Base-by-base conservation (phyloP, 2,329 filamentous ascomycete genomes). In the Salinomyces thailandicus region DNA sequence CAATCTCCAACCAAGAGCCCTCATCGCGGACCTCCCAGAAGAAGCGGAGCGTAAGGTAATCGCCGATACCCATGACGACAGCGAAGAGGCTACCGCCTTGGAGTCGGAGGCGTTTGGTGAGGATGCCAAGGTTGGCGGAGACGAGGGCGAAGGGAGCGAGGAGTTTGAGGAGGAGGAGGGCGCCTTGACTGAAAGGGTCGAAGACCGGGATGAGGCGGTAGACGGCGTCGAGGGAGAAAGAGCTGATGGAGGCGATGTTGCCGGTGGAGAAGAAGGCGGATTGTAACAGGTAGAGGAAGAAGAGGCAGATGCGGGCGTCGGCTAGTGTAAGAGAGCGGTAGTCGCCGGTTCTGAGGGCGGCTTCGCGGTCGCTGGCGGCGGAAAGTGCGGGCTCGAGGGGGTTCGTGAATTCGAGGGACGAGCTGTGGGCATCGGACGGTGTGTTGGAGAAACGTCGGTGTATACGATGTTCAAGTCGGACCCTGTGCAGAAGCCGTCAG, bases 1-100 rank as follows among this genome's bases (percentile, higher is more conserved):
- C 91, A 56, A 98, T 98, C 57, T 98, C 91, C 41, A 98, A 64
- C 91, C 91, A 98, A 15, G 82, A 91, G 0, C 91, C 91, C 58
- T 98, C 91, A 50, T 98, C 91, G 53, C 82, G 83, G 31, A 98
- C 91, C 51, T 94, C 85, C 77, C 85, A 98, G 64, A 98, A 98
- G 67, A 98, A 98, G 52, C 91, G 85, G 35, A 98, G 69, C 3
- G 91, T 96, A 57, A 96, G 71, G 33, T 94, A 76, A 57, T 98
- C 91, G 42, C 82, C 87, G 35, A 93, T 75, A 1, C 82, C 83
- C 76, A 95, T 93, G 34, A 93, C 86, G 2, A 89, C 67, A 81
- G 95, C 95, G 63, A 96, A 95, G 3, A 98, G 66, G 5, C 86
- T 85, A 26, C 82, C 86, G 0, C 86, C 87, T 6, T 86, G 81